phyloP scores from a whole-genome alignment of 768 basidiomycete genomes.

The Panus rudis region DNA sequence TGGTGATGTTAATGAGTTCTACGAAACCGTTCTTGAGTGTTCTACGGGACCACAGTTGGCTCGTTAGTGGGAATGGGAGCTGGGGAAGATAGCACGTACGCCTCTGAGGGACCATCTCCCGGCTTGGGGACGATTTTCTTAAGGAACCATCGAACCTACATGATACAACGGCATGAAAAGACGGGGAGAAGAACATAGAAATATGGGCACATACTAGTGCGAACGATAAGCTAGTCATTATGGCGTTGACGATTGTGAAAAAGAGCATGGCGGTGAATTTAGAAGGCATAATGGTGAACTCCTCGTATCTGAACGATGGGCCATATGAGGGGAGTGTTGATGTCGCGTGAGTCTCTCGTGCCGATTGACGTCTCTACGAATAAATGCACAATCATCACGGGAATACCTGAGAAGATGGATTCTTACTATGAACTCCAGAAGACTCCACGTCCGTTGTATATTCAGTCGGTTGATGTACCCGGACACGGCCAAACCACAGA shows the following conservation, averaged over 20 bases:
- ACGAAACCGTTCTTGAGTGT: conserved; percentile 53
- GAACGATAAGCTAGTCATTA: conserved; percentile 9
- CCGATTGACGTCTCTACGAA: too few species aligned
- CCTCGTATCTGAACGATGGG: conserved; percentile 67
- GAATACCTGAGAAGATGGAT: too few species aligned
- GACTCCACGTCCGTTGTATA: conserved; percentile 52
- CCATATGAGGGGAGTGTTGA: conserved; percentile 46
- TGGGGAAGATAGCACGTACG: conserved; percentile 36
- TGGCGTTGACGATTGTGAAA: conserved; percentile 25
- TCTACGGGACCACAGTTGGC: conserved; percentile 26
- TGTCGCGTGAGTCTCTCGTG: too few species aligned
- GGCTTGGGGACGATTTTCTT: conserved; percentile 44
- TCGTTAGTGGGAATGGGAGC: not conserved
- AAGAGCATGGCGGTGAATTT: conserved; percentile 34
- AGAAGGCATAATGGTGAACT: conserved; percentile 45
- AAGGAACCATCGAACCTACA: conserved; percentile 49
- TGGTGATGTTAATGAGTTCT: conserved; percentile 61
- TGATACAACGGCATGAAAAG: not conserved
- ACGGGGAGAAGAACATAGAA: not conserved
- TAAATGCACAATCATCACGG: too few species aligned
- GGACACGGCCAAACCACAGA: conserved; percentile 41
- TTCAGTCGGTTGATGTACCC: conserved; percentile 36
- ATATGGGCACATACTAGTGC: conserved; percentile 22
- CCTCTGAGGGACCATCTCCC: conserved; percentile 57
- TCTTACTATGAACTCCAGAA: conserved; percentile 29